Percentiles rank a stretch among this genome's conserved stretches.
Evolutionary conservation across 768 basidiomycete genomes (phyloP).

Genomic region (Termitomyces sp.): DNA sequence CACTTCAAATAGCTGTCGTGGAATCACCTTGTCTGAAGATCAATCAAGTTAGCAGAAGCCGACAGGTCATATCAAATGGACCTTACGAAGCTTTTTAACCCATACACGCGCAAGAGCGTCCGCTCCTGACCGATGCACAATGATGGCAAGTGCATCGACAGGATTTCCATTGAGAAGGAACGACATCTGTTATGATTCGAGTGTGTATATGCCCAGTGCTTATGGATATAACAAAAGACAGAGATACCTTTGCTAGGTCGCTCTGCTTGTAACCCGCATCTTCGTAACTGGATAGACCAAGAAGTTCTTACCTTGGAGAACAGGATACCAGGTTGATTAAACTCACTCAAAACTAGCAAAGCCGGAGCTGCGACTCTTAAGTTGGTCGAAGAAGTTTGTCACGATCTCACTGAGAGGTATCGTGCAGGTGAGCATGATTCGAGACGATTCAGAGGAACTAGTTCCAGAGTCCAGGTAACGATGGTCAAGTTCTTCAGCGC

Average conservation of each 20-base stretch:
- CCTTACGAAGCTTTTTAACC: slow-evolving; percentile 89
- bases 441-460: slow-evolving; percentile 38
- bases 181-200: slow-evolving; percentile 54
- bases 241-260: slow-evolving; percentile 71
- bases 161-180: slow-evolving; percentile 86
- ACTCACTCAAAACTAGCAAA: slow-evolving; percentile 88
- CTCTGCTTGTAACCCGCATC: slow-evolving; percentile 84
- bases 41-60: neutral
- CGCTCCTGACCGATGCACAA: slow-evolving; percentile 80
- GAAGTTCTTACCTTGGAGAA: neutral
- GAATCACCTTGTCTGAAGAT: slow-evolving; percentile 78
- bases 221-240: neutral
- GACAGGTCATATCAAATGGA: neutral
- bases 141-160: slow-evolving; percentile 89
- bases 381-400: slow-evolving; percentile 89
- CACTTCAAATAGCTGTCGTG: slow-evolving; percentile 88
- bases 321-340: neutral
- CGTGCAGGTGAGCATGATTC: slow-evolving; percentile 75
- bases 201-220: neutral
- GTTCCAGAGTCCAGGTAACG: slow-evolving; percentile 65
- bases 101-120: slow-evolving; percentile 72
- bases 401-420: slow-evolving; percentile 93
- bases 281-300: slow-evolving; percentile 66
- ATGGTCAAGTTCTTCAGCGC: slow-evolving; percentile 81
- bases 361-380: slow-evolving; percentile 90